Evolutionary conservation across 2,329 filamentous ascomycete genomes (phyloP), one percentile per base, ranked within the genome.

Genomic region (Emergomyces pasteurianus): DNA sequence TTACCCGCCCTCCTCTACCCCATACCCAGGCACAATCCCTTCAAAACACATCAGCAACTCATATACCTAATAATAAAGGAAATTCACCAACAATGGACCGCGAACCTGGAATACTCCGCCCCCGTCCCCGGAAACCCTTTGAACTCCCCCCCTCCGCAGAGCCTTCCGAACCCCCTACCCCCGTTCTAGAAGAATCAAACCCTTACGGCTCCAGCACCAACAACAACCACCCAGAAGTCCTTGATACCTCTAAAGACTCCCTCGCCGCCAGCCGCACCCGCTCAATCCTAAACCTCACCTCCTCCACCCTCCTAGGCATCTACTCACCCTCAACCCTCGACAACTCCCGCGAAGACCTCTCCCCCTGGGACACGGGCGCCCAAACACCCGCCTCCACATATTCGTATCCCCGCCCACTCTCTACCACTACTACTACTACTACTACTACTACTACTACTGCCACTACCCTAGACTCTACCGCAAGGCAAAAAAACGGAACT

Each of bases 281-380:
- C 65, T 96, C 90, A 10, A 83, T 90, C 61, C 79, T 91, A 70
- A 95, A 96, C 71, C 81, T 99, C 63, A 96, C 90, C 3, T 87
- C 89, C 10, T 92, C 90, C 1, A 96, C 94, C 0, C 82, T 99
- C 5, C 89, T 88, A 67, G 92, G 94, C 60, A 99, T 99, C 69
- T 99, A 95, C 78, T 86, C 86, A 12, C 85, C 85, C 7, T 83
- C 83, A 0, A 80, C 81, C 38, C 82, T 82, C 61, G 78, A 82
- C 52, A 74, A 64, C 23, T 49, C 58, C n/a, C 58, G 57, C 23
- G 58, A 60, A 16, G 63, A 63, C 23, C 55, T 58, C 4, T 55
- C 62, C 9, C 5, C 23, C 56, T 94, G 87, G 86, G 89, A 87
- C 28, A 88, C 86, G 0, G 90, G 89, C 42, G 83, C 87, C 38